Evolutionary conservation across 2,329 filamentous ascomycete genomes (phyloP).

Genomic region (Cladosporium sp.): DNA sequence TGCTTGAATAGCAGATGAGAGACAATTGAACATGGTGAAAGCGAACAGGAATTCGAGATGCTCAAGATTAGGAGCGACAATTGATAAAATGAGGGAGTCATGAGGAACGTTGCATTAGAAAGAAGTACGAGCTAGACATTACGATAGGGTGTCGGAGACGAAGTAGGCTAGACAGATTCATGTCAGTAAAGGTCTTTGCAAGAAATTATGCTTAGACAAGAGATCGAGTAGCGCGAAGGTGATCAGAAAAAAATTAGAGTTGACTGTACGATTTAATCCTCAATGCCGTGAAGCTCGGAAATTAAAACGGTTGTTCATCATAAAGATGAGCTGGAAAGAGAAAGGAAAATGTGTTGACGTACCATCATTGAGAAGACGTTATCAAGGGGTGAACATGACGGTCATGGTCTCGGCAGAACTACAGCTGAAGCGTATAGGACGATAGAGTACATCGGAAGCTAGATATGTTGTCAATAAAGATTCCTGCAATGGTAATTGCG

Average conservation of each 20-base stretch:
- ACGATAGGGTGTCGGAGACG: not conserved
- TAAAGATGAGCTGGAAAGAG: constrained; percentile 37
- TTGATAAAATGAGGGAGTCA: not conserved
- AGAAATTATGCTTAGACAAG: not conserved
- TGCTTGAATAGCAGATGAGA: not conserved
- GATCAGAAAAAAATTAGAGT: constrained; percentile 74
- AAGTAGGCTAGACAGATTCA: not conserved
- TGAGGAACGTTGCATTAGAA: not conserved
- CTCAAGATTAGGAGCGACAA: not conserved
- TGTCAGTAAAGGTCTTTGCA: not conserved
- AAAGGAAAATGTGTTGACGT: constrained; percentile 31
- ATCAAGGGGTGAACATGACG: not conserved
- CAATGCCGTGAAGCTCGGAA: constrained; percentile 55
- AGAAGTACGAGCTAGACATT: not conserved
- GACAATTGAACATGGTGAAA: not conserved
- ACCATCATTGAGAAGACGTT: constrained; percentile 30
- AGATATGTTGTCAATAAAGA: constrained; percentile 3
- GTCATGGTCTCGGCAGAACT: not conserved
- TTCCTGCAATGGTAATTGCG: not conserved
- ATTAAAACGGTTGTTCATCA: constrained; percentile 69
- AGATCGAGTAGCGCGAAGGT: not conserved
- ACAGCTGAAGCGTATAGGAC: not conserved
- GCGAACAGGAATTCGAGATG: not conserved
- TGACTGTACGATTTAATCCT: constrained; percentile 58
- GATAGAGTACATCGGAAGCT: not conserved